Evolutionary conservation across 345 rosid genomes (phyloP).

Genomic region (Rhodomyrtus tomentosa): DNA sequence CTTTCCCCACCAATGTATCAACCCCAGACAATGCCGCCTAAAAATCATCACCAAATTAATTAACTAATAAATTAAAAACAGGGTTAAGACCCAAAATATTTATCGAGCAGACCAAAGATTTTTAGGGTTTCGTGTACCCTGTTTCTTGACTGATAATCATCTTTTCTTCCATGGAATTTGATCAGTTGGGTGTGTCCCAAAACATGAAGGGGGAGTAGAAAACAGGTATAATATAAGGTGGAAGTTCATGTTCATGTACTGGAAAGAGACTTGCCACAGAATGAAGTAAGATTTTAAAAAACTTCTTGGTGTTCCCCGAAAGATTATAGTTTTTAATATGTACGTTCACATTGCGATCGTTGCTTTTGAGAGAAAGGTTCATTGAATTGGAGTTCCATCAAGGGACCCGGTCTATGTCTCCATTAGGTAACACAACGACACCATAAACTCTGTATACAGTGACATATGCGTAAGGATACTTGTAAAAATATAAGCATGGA

Average conservation of each 20-base stretch:
- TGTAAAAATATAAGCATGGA: background rate
- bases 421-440: background rate
- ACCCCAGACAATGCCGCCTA: background rate
- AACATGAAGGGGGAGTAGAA: background rate
- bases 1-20: background rate
- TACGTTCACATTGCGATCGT: background rate
- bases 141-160: slow-evolving; percentile 16
- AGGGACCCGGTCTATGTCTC: background rate
- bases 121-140: slow-evolving; percentile 41
- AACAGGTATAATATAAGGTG: background rate
- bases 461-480: background rate
- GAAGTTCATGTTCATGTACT: background rate
- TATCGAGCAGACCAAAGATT: slow-evolving; percentile 63
- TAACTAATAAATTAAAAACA: background rate
- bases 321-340: background rate
- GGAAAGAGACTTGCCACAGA: background rate
- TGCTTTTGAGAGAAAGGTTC: background rate
- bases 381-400: background rate
- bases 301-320: background rate
- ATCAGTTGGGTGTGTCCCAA: slow-evolving; percentile 10
- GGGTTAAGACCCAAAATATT: slow-evolving; percentile 16
- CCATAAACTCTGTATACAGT: background rate
- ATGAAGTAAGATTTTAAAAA: background rate
- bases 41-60: background rate
- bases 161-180: slow-evolving; percentile 41